phyloP scores from a whole-genome alignment of 805 yeast species.

The Yarrowia divulgata region DNA sequence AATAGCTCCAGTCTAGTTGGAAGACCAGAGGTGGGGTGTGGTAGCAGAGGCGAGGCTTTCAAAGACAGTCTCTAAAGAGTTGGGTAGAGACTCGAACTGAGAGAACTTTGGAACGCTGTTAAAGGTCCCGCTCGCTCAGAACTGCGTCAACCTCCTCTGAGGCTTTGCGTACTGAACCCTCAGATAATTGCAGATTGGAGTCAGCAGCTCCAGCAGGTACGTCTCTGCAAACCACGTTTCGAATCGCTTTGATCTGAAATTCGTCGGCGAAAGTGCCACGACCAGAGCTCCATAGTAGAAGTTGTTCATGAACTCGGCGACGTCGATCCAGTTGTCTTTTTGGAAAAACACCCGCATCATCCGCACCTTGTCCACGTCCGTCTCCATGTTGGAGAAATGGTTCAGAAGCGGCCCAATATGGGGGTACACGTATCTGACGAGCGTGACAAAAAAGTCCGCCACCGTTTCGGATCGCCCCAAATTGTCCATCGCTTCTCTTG shows the following conservation, averaged over 20 bases:
- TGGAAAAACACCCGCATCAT: slow-evolving; percentile 22
- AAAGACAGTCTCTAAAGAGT: no score
- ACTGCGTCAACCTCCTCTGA: neutral
- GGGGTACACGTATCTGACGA: slow-evolving; percentile 25
- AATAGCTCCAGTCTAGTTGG: slow-evolving; percentile 23
- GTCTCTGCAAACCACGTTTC: slow-evolving; percentile 35
- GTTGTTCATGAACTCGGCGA: slow-evolving; percentile 21
- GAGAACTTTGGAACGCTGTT: no score
- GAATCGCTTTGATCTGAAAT: neutral
- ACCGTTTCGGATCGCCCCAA: slow-evolving; percentile 1
- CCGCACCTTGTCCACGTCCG: slow-evolving; percentile 4
- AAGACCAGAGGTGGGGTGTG: neutral
- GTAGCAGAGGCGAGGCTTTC: no score
- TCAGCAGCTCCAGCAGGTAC: slow-evolving; percentile 15
- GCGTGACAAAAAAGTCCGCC: slow-evolving; percentile 30
- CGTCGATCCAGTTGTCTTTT: slow-evolving; percentile 27
- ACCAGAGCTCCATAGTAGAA: slow-evolving; percentile 33
- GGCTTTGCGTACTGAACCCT: slow-evolving; percentile 22
- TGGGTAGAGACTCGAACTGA: no score
- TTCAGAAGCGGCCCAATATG: slow-evolving; percentile 8
- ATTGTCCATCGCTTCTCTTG: slow-evolving; percentile 16
- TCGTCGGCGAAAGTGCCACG: slow-evolving; percentile 26
- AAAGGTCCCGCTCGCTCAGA: neutral
- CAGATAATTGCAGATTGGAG: slow-evolving; percentile 24
- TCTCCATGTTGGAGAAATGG: slow-evolving; percentile 32